Base-by-base conservation (phyloP, 2,329 filamentous ascomycete species). In the Mollisiaceae sp. region DNA sequence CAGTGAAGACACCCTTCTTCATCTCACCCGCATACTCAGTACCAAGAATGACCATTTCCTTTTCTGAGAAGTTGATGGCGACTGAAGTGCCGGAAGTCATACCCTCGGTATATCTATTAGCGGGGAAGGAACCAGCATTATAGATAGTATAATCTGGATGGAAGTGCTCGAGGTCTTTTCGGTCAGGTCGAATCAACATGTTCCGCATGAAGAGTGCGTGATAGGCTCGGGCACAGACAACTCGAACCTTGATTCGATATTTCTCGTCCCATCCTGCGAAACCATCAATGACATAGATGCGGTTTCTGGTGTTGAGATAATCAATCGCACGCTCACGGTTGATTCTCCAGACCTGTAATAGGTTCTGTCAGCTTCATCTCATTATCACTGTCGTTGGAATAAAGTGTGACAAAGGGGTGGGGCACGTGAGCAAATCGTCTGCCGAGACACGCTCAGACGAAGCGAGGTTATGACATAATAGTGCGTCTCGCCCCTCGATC, bases 201-300 rank as follows among this genome's bases (percentile, higher is more conserved):
- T 99, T 99, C 78, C 94, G 92, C 95, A 99, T 99, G 89, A 99
- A 99, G 71, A 99, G 89, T 69, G 95, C 95, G 87, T 99, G 95
- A 87, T 99, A 99, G 81, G 95, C 95, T 79, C 95, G 94, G 73
- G 95, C 95, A 83, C 95, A 99, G 78, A 99, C 94, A 71, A 99
- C 94, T 77, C 95, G 94, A 75, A 99, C 95, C 76, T 90, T 92
- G 83, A 99, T 98, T 73, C 94, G 88, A 86, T 99, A 99, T 80
- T 95, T 94, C 85, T 96, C 91, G 76, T 99, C 95, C 95, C 95
- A 99, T 79, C 95, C 95, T 73, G 95, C 95, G 79, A 90, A 99
- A 71, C 95, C 95, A 79, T 99, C 95, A 72, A 99, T 86, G 72
- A 99, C 95, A 81, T 99, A 99, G 84, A 99, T 98, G 77, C 95